Base-by-base conservation (phyloP, 257 asterid species). In the Solanum etuberosum region DNA sequence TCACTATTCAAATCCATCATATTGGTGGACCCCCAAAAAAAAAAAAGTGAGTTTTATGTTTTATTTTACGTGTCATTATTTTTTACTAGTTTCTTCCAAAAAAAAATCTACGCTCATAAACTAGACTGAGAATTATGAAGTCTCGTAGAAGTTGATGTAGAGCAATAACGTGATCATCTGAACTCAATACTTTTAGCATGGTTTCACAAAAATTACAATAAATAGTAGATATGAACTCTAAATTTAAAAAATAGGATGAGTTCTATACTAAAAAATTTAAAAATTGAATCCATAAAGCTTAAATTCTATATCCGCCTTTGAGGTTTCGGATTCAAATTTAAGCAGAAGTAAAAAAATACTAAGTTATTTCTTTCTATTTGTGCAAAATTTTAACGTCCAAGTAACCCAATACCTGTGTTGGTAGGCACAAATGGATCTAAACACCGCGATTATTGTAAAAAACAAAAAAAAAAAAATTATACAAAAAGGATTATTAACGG, bases 71-170 rank as follows among this genome's bases (percentile, higher is more conserved):
- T 29, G 21, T 13, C 3, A 27, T 67, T 27, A 65, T 0, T 2
- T 65, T 65, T 12, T 65, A 27, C 0, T 67, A 29, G 0, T 27
- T 65, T 65, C 1, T 13, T 67, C 0, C 1, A 48, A 48, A 51
- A 16, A 48, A 46, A 7, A 37, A 7, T 38, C 10, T 14, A 10
- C 1, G 1, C 1, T 51, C 23, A 51, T 51, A 16, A 51, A 7
- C 40, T 68, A 29, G 1, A 15, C 3, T 15, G 23, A 68, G n/a
- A 68, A 68, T 6, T 9, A 4, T 68, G 13, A 68, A 1, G 10
- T 67, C 0, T 63, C 0, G 18, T 0, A 16, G n/a, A 54, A 2
- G 10, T 0, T n/a, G 7, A 10, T 4, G 32, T 5, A 0, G 3
- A 11, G 2, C 12, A 51, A 4, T 10, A 20, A n/a, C 0, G 1